Evolutionary conservation across 2,329 filamentous ascomycete genomes (phyloP), one percentile per base, ranked within the genome.

Genomic region (Calonectria hawksworthii): DNA sequence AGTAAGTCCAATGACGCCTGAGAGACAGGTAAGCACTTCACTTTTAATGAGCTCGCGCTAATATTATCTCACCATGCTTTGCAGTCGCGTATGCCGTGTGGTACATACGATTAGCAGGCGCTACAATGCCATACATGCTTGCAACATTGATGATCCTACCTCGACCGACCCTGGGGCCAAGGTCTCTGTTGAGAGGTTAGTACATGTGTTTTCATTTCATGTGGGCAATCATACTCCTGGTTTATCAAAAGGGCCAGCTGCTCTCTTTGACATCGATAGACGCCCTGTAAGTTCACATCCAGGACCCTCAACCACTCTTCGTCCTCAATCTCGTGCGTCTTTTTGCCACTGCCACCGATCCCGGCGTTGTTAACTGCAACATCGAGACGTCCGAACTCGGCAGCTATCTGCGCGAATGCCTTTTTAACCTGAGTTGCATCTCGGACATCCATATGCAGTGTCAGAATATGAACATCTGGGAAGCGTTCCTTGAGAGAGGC

Each of bases 351-450:
- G 0, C 88, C 89, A 9, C 83, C 83, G 32, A 92, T 86, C 3
- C 90, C 90, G 1, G 90, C 90, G 52, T 89, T 89, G 78, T 92
- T 91, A 65, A 92, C 85, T 0, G 89, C 89, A 44, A 90, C 85
- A 76, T 92, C 90, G 52, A 92, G 83, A 4, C 90, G 84, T 11
- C 89, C 89, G 79, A 91, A 92, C 63, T 83, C 80, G 18, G 83
- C 79, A 2, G 86, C 86, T 0, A 85, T 85, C 61, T 85, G 79
- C 2, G 83, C 81, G 10, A 92, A 81, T 26, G 84, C 86, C 4
- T 82, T 76, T n/a, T 87, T 84, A 9, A 91, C 86, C 23, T 86
- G 84, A 1, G 75, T 78, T 61, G 86, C 83, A 47, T 87, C 82
- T 18, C 85, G 82, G 7, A 92, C 89, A 78, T 92, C 87, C 26